A percentile compares a stretch with the other conserved stretches of the same genome.
Evolutionary conservation across 495 filamentous ascomycete species (phyloP).

Genomic region (Neurospora sp.): DNA sequence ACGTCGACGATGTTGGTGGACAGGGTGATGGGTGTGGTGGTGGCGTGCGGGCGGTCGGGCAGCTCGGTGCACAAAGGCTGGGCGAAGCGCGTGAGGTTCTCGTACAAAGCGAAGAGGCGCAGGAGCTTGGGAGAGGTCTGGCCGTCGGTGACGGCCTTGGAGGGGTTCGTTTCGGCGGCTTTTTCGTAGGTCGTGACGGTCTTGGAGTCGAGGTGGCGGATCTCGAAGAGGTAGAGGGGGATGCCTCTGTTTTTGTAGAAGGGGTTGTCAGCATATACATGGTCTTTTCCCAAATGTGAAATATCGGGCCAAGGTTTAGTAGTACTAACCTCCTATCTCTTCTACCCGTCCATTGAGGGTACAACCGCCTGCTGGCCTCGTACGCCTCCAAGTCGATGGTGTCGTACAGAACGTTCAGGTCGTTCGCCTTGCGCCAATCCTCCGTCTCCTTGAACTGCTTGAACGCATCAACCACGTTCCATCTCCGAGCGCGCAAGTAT

Average conservation of each 20-base stretch:
- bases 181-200: conserved; percentile 68
- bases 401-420: conserved; percentile 62
- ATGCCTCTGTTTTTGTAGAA: conserved; percentile 49
- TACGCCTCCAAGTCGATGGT: conserved; percentile 75
- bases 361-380: conserved; percentile 66
- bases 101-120: conserved; percentile 78
- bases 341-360: conserved; percentile 87
- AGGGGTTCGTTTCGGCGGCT: conserved; percentile 40
- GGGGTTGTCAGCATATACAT: background rate
- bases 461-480: conserved; percentile 62
- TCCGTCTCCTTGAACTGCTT: conserved; percentile 82
- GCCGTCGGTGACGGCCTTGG: conserved; percentile 44
- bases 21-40: conserved; percentile 65
- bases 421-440: conserved; percentile 71
- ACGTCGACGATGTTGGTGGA: conserved; percentile 88
- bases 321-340: conserved; percentile 50
- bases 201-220: conserved; percentile 70
- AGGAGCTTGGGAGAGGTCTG: conserved; percentile 59
- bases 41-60: conserved; percentile 52
- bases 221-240: conserved; percentile 80
- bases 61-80: conserved; percentile 71
- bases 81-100: conserved; percentile 78
- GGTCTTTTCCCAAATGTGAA: background rate
- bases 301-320: background rate
- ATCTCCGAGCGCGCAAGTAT: conserved; percentile 69